Base-by-base conservation (phyloP, 106 monocot species). In the Dendrobium nobile region DNA sequence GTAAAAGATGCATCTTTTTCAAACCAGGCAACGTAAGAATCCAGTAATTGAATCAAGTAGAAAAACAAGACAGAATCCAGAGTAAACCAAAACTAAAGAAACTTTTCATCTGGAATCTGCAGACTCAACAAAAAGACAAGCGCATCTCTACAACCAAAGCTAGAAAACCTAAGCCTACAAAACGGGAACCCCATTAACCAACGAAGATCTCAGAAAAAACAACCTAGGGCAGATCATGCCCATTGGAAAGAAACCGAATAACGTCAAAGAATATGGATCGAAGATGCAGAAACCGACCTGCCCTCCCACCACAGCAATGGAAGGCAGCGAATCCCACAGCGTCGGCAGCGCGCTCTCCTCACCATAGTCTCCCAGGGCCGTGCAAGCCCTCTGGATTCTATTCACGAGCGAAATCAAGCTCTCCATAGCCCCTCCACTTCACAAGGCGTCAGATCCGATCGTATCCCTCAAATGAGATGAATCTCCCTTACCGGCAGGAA, bases 221-320 rank as follows among this genome's bases (percentile, higher is more conserved):
- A 31, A 22, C 61, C 61, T 22, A 22, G 20, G 24, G 24, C 43
- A n/a, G 22, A 44, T 44, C 42, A 24, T 75, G n/a, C 45, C 51
- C 51, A 51, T 15, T 47, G 8, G 1, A 45, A 43, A 10, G 4
- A 43, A 47, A 74, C 2, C 41, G 43, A 74, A 41, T 19, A 7
- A 43, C 43, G 41, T 9, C 4, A 24, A 48, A 79, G 47, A 45
- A 54, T 5, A 28, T 41, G 20, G 10, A 41, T 27, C 9, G 4
- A 42, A 13, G 47, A 56, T 76, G 76, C 68, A 43, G 20, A 33
- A 86, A 68, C 80, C 48, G 24, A 88, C 88, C 88, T 88, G 88
- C 26, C 88, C 88, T 59, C 88, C 88, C 64, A 88, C 88, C 73
- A 88, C 88, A 79, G 88, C 88, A 48, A 88, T 88, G 13, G 88